Evolutionary conservation across 495 filamentous ascomycete genomes (phyloP).

Genomic region (Xylaria nigripes): DNA sequence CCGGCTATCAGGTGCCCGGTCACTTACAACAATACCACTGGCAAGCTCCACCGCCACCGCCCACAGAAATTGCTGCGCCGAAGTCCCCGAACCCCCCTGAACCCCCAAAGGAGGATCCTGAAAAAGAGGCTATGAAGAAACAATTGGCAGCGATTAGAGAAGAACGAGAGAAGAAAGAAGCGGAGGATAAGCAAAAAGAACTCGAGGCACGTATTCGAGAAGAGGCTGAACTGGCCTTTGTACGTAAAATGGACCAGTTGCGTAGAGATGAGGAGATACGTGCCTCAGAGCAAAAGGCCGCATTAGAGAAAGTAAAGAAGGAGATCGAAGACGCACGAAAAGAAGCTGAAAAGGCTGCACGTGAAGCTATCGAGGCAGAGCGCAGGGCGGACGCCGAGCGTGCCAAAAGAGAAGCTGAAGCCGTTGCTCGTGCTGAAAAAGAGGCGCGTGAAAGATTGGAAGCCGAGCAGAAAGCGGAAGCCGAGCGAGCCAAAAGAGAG

Average conservation of each 20-base stretch:
- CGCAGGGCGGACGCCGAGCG: conserved; percentile 29
- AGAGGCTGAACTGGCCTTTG: conserved; percentile 33
- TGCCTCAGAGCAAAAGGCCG: conserved; percentile 24
- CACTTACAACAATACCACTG: conserved; percentile 35
- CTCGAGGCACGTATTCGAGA: conserved; percentile 38
- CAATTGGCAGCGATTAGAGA: conserved; percentile 31
- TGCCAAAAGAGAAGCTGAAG: conserved; percentile 18
- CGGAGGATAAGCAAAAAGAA: conserved; percentile 34
- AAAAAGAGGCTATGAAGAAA: conserved; percentile 36
- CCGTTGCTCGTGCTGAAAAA: conserved; percentile 30
- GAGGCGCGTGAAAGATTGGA: conserved; percentile 31
- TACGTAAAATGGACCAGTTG: conserved; percentile 34
- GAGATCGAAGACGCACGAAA: conserved; percentile 33
- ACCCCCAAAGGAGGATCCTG: conserved; percentile 36
- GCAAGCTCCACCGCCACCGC: conserved; percentile 36
- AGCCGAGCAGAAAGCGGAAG: conserved; percentile 30
- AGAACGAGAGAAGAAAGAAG: conserved; percentile 29
- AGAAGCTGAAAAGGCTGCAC: conserved; percentile 38
- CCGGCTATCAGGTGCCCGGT: conserved; percentile 24
- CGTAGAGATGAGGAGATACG: conserved; percentile 23
- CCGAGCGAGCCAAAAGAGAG: conserved; percentile 19
- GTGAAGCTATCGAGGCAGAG: conserved; percentile 31
- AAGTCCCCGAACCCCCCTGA: conserved; percentile 28
- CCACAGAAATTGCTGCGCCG: conserved; percentile 33
- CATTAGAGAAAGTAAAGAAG: conserved; percentile 29